Evolutionary conservation across 2,329 filamentous ascomycete species (phyloP).

Genomic region (Penicillium sp.): DNA sequence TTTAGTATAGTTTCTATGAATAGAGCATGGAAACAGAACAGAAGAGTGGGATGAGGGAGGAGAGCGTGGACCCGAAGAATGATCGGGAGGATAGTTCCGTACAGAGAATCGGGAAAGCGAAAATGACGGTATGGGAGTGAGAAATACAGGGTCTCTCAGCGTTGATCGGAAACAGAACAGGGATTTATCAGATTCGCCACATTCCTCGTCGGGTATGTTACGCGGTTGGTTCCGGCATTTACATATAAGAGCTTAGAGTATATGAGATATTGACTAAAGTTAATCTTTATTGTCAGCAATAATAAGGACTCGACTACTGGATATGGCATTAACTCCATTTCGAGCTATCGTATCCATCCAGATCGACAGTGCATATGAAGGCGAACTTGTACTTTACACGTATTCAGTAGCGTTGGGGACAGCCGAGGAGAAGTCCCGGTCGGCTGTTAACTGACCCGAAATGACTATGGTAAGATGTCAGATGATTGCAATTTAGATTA

Average conservation of each 20-base stretch:
- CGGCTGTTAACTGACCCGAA: not conserved
- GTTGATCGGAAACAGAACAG: not conserved
- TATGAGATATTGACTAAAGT: not conserved
- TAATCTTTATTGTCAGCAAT: not conserved
- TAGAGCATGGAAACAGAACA: not conserved
- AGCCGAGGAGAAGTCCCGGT: conserved; percentile 6
- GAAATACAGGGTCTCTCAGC: not conserved
- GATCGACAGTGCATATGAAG: conserved; percentile 22
- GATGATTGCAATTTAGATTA: not conserved
- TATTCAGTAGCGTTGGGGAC: not conserved
- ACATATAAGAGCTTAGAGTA: not conserved
- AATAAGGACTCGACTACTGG: conserved; percentile 12
- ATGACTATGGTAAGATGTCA: not conserved
- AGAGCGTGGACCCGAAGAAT: conserved; percentile 8
- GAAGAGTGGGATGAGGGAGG: conserved; percentile 5
- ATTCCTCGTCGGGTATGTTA: conserved; percentile 6
- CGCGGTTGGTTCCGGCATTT: conserved; percentile 5
- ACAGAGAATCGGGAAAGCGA: not conserved
- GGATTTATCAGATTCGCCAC: conserved; percentile 13
- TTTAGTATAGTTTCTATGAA: not conserved
- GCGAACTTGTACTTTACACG: not conserved
- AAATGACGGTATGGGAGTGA: conserved; percentile 5
- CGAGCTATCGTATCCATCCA: conserved; percentile 13
- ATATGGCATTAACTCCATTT: conserved; percentile 8
- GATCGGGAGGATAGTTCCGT: conserved; percentile 3